Base-by-base conservation (phyloP, 1,139 yeast species). In the Suhomyces panamericanus region DNA sequence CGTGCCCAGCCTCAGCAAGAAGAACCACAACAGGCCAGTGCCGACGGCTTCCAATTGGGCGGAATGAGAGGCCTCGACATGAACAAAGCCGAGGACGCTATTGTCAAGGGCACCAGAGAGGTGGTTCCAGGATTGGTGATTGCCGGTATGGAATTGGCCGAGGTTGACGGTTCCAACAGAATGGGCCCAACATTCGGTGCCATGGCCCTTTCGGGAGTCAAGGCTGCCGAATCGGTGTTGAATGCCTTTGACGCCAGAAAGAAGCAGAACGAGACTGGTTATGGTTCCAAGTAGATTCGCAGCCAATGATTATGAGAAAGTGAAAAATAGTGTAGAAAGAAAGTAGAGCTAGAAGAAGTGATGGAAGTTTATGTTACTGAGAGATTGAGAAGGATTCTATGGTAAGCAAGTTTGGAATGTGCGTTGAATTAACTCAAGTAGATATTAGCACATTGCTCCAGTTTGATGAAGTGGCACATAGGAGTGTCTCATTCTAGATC, bases 151-250 rank as follows among this genome's bases (percentile, higher is more conserved):
- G 93, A 85, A 64, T 75, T 84, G 53, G 83, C 89, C 30, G 91
- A 85, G 61, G 79, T 85, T 45, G 88, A 83, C 56, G 90, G 90
- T 33, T 77, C 81, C 53, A 83, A 84, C 75, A 79, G 93, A 67
- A 85, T 85, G 91, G 91, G 93, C 14, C 91, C 93, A 42, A 85
- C 91, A 29, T 85, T 85, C 54, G 91, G 90, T 47, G 91, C 90
- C 41, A 85, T 85, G 91, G 85, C 81, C 33, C 77, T 83, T 48
- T 80, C 87, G 29, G 90, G 90, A 54, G 84, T 83, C 54, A 83
- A 83, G 67, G 90, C 90, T 38, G 90, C 89, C 22, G 87, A 84
- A 58, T 63, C 74, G 32, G 80, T 76, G 35, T 70, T 81, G 62
- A 72, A 75, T 44, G 76, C 77, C 35, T 70, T 66, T 51, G 84